These are phyloP conservation scores for Tuber microsphaerosporum DNA, from an alignment of 495 filamentous ascomycete species.

Conservation along the genomic window DNA sequence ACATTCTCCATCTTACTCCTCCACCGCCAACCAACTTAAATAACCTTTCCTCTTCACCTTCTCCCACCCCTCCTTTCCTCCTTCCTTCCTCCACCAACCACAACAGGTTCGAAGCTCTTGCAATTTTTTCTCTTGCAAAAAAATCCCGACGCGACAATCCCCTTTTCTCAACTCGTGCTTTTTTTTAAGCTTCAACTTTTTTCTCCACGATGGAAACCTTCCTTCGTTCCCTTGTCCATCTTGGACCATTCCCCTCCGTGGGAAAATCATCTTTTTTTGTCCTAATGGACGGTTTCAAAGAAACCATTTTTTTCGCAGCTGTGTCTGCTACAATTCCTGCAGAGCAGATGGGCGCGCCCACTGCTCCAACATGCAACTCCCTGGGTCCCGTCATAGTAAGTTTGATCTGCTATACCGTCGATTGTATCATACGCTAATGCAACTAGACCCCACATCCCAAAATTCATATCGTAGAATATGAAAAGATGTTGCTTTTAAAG, in stretches of 20 bases:
- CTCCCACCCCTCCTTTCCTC: neutral
- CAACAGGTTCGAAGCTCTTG: neutral
- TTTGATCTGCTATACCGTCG: neutral
- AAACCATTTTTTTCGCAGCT: neutral
- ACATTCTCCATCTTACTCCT: neutral
- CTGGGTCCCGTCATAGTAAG: constrained; percentile 5
- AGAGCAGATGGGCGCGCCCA: neutral
- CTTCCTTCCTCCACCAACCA: neutral
- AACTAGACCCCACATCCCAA: neutral
- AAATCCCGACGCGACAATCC: neutral
- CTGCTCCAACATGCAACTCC: neutral
- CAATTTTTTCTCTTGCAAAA: neutral
- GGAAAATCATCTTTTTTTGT: neutral
- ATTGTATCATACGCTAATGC: neutral
- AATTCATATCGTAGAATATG: constrained; percentile 5
- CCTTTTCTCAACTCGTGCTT: neutral
- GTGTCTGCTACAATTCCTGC: neutral
- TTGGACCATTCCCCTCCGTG: neutral
- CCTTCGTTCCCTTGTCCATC: neutral
- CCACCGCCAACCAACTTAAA: neutral
- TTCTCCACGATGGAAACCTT: neutral
- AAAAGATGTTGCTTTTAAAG: neutral
- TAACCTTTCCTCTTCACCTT: neutral
- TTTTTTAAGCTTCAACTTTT: neutral
- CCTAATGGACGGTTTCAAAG: neutral